phyloP scores from a whole-genome alignment of 225 moss, liverwort and hornwort species.

The Pseudoscleropodium purum region DNA sequence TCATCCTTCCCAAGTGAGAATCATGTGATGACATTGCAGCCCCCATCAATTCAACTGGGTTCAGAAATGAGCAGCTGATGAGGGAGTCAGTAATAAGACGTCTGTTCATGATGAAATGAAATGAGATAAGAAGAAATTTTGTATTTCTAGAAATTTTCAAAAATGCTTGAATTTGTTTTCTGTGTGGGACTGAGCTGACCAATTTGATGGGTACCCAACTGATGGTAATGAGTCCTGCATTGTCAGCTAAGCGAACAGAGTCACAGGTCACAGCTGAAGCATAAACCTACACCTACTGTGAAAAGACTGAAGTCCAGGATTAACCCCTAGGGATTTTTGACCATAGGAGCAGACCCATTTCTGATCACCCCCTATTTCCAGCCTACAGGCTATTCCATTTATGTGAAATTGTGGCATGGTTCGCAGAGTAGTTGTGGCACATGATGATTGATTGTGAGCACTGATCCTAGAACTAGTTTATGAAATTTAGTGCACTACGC shows the following conservation, averaged over 20 bases:
- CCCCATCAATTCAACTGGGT: not conserved
- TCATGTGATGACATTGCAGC: not conserved
- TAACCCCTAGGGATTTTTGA: too few relatives aligned
- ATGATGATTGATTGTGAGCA: too few relatives aligned
- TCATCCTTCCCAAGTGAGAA: not conserved
- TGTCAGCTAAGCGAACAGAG: not conserved
- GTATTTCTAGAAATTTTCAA: not conserved
- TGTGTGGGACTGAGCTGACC: too few relatives aligned
- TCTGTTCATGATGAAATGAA: not conserved
- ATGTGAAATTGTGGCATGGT: too few relatives aligned
- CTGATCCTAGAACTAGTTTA: too few relatives aligned
- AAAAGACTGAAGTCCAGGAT: too few relatives aligned
- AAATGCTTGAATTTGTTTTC: not conserved
- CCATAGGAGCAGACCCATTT: too few relatives aligned
- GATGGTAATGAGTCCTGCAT: not conserved
- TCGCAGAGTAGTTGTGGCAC: too few relatives aligned
- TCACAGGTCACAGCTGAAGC: not conserved
- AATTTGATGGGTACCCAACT: not conserved
- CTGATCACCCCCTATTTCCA: too few relatives aligned
- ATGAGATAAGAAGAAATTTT: not conserved
- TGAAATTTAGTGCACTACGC: too few relatives aligned
- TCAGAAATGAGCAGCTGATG: not conserved
- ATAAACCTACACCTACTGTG: too few relatives aligned
- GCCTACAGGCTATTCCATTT: too few relatives aligned
- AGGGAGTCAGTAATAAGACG: not conserved